Evolutionary conservation across 352 stramenopile genomes (phyloP).

Genomic region (Thraustochytrium striatum): DNA sequence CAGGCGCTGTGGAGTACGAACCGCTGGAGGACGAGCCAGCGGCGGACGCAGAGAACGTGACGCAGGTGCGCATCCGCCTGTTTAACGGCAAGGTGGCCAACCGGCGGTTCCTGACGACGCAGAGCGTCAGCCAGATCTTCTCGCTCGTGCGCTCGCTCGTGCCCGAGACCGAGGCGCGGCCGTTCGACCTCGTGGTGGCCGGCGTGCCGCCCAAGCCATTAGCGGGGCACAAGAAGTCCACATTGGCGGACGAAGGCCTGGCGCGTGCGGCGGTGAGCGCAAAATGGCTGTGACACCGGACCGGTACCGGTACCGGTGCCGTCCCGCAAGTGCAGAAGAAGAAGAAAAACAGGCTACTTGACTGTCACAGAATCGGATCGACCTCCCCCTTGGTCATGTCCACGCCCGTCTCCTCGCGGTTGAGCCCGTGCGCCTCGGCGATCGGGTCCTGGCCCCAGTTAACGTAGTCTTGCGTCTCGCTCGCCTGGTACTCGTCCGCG

Average conservation of each 20-base stretch:
- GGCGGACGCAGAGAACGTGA: background rate
- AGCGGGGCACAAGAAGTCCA: background rate
- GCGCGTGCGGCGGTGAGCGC: background rate
- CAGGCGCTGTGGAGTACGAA: background rate
- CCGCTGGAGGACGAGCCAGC: slow-evolving; percentile 21
- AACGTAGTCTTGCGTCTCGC: slow-evolving; percentile 51
- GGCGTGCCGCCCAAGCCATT: slow-evolving; percentile 22
- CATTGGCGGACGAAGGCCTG: background rate
- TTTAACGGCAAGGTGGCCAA: slow-evolving; percentile 5
- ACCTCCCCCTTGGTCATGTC: background rate
- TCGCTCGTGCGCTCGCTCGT: slow-evolving; percentile 23
- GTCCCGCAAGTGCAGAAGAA: background rate
- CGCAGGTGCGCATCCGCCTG: slow-evolving; percentile 20
- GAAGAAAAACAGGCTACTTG: background rate
- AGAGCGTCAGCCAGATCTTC: slow-evolving; percentile 37
- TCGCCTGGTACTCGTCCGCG: slow-evolving; percentile 51
- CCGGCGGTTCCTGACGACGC: background rate
- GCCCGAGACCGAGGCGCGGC: background rate
- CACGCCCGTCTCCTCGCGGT: background rate
- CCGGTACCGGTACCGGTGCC: too few relatives aligned
- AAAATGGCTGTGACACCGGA: background rate
- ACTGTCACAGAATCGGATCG: background rate
- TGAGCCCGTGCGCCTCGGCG: slow-evolving; percentile 5
- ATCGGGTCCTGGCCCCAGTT: slow-evolving; percentile 47
- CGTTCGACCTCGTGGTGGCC: slow-evolving; percentile 12